Evolutionary conservation across 2,329 filamentous ascomycete genomes (phyloP).

Genomic region (Hypoxylon sp.): DNA sequence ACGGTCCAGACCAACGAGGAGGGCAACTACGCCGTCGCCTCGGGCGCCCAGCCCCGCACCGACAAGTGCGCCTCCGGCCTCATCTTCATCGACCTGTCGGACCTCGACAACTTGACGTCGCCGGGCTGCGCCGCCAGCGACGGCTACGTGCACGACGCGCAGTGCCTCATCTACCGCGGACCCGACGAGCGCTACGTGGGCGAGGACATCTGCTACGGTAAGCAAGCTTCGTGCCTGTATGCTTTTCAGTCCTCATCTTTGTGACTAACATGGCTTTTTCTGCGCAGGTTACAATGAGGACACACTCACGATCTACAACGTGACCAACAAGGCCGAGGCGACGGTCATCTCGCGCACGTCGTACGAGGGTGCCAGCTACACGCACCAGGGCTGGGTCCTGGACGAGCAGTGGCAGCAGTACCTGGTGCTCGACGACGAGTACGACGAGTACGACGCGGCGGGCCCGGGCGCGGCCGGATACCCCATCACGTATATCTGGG

Average conservation of each 20-base stretch:
- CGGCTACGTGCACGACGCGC: constrained; percentile 68
- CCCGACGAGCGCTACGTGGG: constrained; percentile 56
- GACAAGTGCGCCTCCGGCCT: constrained; percentile 60
- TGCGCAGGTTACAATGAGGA: constrained; percentile 64
- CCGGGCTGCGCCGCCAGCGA: constrained; percentile 63
- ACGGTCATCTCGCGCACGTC: constrained; percentile 58
- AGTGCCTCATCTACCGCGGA: constrained; percentile 64
- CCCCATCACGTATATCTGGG: constrained; percentile 58
- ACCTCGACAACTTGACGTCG: constrained; percentile 59
- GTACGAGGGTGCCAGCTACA: constrained; percentile 62
- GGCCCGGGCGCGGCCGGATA: constrained; percentile 48
- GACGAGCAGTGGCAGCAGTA: constrained; percentile 48
- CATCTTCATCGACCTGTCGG: constrained; percentile 65
- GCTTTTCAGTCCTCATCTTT: too few relatives aligned
- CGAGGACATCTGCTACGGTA: constrained; percentile 62
- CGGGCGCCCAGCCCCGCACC: constrained; percentile 50
- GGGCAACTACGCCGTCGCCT: constrained; percentile 56
- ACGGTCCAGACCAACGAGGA: constrained; percentile 58
- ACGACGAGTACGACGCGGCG: constrained; percentile 53
- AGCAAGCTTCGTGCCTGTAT: too few relatives aligned
- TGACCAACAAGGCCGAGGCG: constrained; percentile 54
- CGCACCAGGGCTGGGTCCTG: constrained; percentile 62
- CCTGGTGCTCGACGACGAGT: constrained; percentile 58
- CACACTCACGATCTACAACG: constrained; percentile 58
- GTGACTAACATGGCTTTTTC: too few relatives aligned